Base-by-base conservation (phyloP, 2,329 filamentous ascomycete species). In the Pezicula carpinea region DNA sequence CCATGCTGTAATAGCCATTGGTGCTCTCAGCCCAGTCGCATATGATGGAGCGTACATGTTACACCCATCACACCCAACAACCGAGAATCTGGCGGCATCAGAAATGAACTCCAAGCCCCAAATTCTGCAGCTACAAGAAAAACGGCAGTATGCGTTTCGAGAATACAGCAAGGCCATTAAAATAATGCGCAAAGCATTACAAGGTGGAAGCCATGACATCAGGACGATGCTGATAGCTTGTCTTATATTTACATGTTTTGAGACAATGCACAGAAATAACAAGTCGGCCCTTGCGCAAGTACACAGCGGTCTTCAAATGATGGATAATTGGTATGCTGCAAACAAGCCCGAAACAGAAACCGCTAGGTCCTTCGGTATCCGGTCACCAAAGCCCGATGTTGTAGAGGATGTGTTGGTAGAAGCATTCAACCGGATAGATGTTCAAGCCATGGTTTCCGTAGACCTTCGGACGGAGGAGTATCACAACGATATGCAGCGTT, bases 201-300 rank as follows among this genome's bases (percentile, higher is more conserved):
- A 67, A 6, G 62, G 69, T 34, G 71, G 72, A 40, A 61, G 64
- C 19, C 63, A 51, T 36, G 55, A 60, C 38, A 71, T 71, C 17
- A 71, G 73, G 53, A 77, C 69, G n/a, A 73, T 71, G 45, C 69
- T 84, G 13, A 82, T 84, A 71, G 73, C 77, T 17, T 81, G 72
- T 43, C 75, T 85, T 34, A 66, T 85, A 31, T 67, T 85, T 39
- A 75, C 79, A n/a, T 83, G 77, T 59, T 84, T 85, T 49, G 81
- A 85, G 60, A 81, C 78, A 2, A 82, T 82, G 53, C 74, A 81
- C 17, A 79, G 79, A 23, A 74, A 82, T 51, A 77, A 82, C 58
- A 73, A 71, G 52, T 76, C 79, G 53, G 78, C 79, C 36, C 80
- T 82, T 39, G 56, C 64, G 11, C 79, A 82, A 56, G 80, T 82